phyloP scores from a whole-genome alignment of 768 basidiomycete species.

The Infundibulicybe gibba region DNA sequence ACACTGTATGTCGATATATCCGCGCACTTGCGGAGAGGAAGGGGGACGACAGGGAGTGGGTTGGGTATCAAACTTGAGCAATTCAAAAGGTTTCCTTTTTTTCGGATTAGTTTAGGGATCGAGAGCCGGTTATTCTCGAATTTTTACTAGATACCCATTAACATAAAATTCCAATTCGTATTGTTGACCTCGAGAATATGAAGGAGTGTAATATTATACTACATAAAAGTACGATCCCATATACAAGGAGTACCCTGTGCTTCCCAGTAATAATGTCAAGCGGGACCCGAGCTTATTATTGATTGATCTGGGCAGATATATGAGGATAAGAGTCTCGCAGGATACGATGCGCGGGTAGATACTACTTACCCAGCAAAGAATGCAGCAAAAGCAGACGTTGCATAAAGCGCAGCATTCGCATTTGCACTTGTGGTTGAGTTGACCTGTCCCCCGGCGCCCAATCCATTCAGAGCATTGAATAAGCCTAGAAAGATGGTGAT shows the following conservation, averaged over 20 bases:
- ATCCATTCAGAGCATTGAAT: conserved; percentile 76
- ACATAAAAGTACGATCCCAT: conserved; percentile 70
- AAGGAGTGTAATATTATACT: too few species aligned
- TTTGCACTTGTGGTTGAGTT: conserved; percentile 66
- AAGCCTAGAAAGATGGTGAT: conserved; percentile 43
- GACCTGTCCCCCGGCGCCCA: conserved; percentile 78
- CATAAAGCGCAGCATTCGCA: conserved; percentile 65
- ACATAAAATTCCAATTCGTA: too few species aligned
- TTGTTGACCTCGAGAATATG: too few species aligned
- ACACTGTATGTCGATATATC: conserved; percentile 9
- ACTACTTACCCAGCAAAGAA: conserved; percentile 30
- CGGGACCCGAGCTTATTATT: conserved; percentile 79
- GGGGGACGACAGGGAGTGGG: conserved; percentile 8
- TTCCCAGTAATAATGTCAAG: conserved; percentile 71
- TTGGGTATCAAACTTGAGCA: neutral
- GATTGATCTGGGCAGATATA: conserved; percentile 46
- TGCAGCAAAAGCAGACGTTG: conserved; percentile 40
- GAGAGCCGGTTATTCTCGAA: too few species aligned
- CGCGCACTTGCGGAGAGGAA: conserved; percentile 5
- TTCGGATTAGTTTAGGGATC: too few species aligned
- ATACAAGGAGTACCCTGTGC: conserved; percentile 73
- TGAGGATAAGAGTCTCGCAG: neutral
- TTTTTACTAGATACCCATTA: too few species aligned
- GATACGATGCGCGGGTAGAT: neutral
- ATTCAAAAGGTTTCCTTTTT: too few species aligned